Base-by-base conservation (phyloP, 2,329 filamentous ascomycete genomes). In the Monosporascus sp. region DNA sequence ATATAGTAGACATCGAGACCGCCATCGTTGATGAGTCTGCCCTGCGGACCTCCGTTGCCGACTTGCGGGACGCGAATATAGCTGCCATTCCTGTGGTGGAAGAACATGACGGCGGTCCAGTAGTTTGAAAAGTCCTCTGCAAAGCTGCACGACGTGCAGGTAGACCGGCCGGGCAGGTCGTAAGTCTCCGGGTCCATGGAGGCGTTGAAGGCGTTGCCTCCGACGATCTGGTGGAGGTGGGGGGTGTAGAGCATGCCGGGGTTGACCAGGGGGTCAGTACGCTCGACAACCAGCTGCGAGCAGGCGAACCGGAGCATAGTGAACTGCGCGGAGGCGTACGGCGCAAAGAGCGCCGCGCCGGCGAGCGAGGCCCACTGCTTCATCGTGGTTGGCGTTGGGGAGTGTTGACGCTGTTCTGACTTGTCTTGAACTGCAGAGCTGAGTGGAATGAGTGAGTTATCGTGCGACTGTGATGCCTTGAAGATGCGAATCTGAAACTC, bases 271-370 rank as follows among this genome's bases (percentile, higher is more conserved):
- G 74, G 74, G 64, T 76, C 74, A 60, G 70, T 68, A 42, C 73
- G 72, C 64, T 76, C 74, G 50, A 76, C 72, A 38, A 75, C 72
- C 27, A 76, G 69, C 66, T 76, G 73, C 39, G 73, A 75, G 68
- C 74, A 76, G 24, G 72, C 72, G 57, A 76, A 76, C 36, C 74
- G 72, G 57, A 76, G 65, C 73, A 75, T 75, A 62, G 71, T 70
- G 52, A 66, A 66, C 55, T 67, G 65, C 20, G 62, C 64, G 42
- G 66, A 62, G 53, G 59, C 67, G 58, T 63, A 59, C 24, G 66
- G 61, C 58, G 65, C 60, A 31, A 68, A 60, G 39, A 70, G 62
- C 54, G 64, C 63, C 17, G 60, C 62, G 51, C 64, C 64, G 57
- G 63, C 62, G 57, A 68, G 52, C 49, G 62, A 56, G 54, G 63